Conservation (phyloP, 176 grass and related monocot genomes). For the Eragrostis nindensis region DNA sequence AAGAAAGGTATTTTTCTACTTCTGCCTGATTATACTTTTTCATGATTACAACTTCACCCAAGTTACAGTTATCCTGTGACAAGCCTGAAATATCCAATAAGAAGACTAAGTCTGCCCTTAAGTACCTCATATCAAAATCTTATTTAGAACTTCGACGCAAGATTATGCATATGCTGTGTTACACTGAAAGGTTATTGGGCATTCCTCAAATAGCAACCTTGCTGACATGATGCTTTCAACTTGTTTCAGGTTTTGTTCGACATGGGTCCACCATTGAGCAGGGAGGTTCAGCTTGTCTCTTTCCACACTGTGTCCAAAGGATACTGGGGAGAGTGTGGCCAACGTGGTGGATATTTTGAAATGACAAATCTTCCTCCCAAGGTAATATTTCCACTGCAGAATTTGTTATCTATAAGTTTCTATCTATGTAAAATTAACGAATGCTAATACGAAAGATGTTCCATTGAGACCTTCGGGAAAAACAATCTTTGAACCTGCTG, state of each 20-base stretch:
- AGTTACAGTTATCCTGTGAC: constrained; percentile 17
- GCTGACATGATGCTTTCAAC: constrained; percentile 32
- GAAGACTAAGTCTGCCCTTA: constrained; percentile 2
- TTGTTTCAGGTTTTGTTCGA: constrained; percentile 74
- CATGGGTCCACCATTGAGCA: constrained; percentile 74
- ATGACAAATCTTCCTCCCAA: constrained; percentile 95
- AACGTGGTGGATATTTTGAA: constrained; percentile 97
- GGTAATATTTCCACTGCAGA: constrained; percentile 47
- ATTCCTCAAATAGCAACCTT: constrained; percentile 17
- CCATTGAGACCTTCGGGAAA: too few species aligned
- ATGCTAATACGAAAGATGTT: too few species aligned
- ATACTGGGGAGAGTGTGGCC: constrained; percentile 98
- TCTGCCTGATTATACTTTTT: background rate
- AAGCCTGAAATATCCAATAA: background rate
- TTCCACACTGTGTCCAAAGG: constrained; percentile 99
- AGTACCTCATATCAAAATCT: constrained; percentile 19
- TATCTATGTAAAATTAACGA: too few species aligned
- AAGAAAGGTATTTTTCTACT: constrained; percentile 63
- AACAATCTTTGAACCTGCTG: background rate
- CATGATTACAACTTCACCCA: constrained; percentile 11
- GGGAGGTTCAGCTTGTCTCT: constrained; percentile 83
- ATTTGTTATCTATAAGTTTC: constrained; percentile 14
- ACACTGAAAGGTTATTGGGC: background rate
- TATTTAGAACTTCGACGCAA: constrained; percentile 25
- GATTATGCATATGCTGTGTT: constrained; percentile 1